These are phyloP conservation scores for Yarrowia keelungensis DNA, from an alignment of 805 yeast genomes.

Conservation along the genomic window DNA sequence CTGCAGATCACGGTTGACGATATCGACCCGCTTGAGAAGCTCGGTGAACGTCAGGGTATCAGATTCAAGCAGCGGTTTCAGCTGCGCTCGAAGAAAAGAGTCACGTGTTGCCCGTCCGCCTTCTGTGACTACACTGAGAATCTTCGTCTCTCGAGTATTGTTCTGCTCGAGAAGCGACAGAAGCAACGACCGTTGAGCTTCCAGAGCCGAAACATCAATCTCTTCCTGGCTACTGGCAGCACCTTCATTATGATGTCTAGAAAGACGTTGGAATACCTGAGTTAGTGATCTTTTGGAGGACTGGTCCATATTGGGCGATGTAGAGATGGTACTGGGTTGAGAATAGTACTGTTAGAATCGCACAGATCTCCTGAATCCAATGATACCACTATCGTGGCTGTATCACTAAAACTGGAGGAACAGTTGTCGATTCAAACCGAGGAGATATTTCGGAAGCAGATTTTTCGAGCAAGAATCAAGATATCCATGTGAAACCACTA, in stretches of 20 bases:
- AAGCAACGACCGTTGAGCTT: slow-evolving; percentile 10
- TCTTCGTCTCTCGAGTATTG: slow-evolving; percentile 13
- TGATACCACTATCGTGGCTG: neutral
- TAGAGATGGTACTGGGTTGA: too few relatives aligned
- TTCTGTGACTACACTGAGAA: slow-evolving; percentile 12
- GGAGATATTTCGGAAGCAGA: too few relatives aligned
- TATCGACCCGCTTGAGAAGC: slow-evolving; percentile 7
- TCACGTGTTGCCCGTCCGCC: slow-evolving; percentile 26
- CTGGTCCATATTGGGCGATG: too few relatives aligned
- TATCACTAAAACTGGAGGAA: neutral
- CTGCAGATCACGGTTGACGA: slow-evolving; percentile 2
- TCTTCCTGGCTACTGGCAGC: neutral
- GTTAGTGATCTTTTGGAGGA: neutral
- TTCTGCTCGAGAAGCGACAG: slow-evolving; percentile 26
- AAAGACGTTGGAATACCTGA: slow-evolving; percentile 34
- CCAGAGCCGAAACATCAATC: neutral
- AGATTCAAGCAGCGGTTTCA: slow-evolving; percentile 26
- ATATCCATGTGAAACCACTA: neutral
- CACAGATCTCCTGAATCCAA: neutral
- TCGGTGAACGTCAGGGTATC: slow-evolving; percentile 19
- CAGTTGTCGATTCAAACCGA: neutral
- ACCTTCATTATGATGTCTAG: slow-evolving; percentile 27
- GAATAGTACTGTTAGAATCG: neutral
- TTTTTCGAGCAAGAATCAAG: too few relatives aligned
- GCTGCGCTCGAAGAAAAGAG: slow-evolving; percentile 19